Conservation (phyloP, 441 rosid species). For the Adansonia gregorii region DNA sequence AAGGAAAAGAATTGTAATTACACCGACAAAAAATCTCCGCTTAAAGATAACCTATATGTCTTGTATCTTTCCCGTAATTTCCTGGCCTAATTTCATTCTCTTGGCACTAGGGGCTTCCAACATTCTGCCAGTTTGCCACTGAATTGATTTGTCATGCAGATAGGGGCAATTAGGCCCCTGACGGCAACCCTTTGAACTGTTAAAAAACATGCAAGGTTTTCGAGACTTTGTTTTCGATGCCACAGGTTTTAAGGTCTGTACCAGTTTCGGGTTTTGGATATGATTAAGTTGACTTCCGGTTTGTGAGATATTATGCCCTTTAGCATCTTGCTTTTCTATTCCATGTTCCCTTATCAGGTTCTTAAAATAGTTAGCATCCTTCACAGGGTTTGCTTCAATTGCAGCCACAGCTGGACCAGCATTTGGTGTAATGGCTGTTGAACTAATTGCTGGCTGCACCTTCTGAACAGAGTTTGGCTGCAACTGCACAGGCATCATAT, state of each 20-base stretch:
- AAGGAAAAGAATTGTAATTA: not conserved
- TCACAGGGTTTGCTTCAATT: slow-evolving; percentile 28
- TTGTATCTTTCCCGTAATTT: slow-evolving; percentile 28
- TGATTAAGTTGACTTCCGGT: slow-evolving; percentile 31
- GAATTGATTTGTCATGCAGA: slow-evolving; percentile 44
- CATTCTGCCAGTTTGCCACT: slow-evolving; percentile 30
- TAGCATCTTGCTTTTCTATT: slow-evolving; percentile 38
- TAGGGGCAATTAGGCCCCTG: slow-evolving; percentile 50
- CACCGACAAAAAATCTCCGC: not conserved
- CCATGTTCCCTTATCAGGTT: slow-evolving; percentile 76
- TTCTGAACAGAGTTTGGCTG: slow-evolving; percentile 12
- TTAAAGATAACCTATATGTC: not conserved
- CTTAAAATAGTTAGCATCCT: slow-evolving; percentile 55
- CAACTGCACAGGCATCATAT: slow-evolving; percentile 1
- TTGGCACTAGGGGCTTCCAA: slow-evolving; percentile 46
- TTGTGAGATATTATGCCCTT: slow-evolving; percentile 26
- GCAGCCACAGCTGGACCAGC: slow-evolving; percentile 24
- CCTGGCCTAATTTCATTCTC: slow-evolving; percentile 45
- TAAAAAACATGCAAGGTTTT: slow-evolving; percentile 52
- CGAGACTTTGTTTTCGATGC: slow-evolving; percentile 33
- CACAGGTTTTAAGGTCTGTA: slow-evolving; percentile 26
- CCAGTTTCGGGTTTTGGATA: slow-evolving; percentile 27
- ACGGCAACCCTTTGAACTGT: slow-evolving; percentile 57
- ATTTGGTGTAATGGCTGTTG: slow-evolving; percentile 12
- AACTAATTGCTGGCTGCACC: slow-evolving; percentile 18